Conservation (phyloP, 306 rosid genomes). For the Corylus heterophylla region DNA sequence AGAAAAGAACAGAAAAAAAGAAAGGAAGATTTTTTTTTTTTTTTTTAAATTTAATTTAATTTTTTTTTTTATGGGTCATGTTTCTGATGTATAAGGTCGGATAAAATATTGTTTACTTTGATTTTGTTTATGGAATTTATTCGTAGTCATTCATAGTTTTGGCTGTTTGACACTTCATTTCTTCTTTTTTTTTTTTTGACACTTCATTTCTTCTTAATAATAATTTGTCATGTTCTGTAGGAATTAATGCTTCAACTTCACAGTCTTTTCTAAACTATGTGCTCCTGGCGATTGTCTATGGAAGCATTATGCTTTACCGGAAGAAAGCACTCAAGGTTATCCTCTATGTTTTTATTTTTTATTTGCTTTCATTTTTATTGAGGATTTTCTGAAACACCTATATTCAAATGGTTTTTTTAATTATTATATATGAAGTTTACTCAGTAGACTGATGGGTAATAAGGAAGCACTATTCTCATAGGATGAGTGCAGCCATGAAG, state of each 20-base stretch:
- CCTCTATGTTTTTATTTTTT: slow-evolving; percentile 17
- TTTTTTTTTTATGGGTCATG: background rate
- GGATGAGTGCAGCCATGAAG: background rate
- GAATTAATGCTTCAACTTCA: slow-evolving; percentile 87
- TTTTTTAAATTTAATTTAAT: too few species aligned
- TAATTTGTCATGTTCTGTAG: slow-evolving; percentile 36
- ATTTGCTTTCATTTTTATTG: slow-evolving; percentile 4
- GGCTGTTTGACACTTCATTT: background rate
- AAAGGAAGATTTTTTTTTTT: too few species aligned
- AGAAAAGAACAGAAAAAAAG: background rate
- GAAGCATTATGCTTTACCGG: slow-evolving; percentile 52
- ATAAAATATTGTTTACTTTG: background rate
- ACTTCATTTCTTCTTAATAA: slow-evolving; percentile 2
- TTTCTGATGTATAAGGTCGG: background rate
- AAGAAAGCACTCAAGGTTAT: slow-evolving; percentile 77
- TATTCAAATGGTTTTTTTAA: background rate
- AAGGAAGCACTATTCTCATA: background rate
- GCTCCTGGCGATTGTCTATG: slow-evolving; percentile 72
- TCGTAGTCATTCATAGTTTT: background rate
- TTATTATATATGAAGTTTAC: background rate
- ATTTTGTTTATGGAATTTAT: slow-evolving; percentile 1
- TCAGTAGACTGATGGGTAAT: background rate
- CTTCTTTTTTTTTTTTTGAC: background rate
- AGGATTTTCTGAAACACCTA: background rate
- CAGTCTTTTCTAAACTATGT: slow-evolving; percentile 88